phyloP scores from a whole-genome alignment of 208 protist species.

The Leptomonas seymouri region DNA sequence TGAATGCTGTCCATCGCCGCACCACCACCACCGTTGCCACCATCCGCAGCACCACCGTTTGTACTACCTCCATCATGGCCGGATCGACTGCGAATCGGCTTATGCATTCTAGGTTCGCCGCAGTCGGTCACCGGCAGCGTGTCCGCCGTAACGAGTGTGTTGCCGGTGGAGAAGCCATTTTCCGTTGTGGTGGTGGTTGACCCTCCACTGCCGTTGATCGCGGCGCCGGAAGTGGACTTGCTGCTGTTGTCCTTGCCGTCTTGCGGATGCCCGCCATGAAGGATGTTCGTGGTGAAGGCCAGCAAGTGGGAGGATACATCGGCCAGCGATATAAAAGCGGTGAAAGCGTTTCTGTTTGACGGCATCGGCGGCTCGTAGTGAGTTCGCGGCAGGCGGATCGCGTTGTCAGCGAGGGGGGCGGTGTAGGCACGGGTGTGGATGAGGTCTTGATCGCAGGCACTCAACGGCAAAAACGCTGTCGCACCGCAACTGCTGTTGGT shows the following conservation, averaged over 20 bases:
- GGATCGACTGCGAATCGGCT: too few relatives aligned
- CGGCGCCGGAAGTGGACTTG: background rate
- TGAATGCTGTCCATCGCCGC: background rate
- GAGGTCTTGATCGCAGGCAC: background rate
- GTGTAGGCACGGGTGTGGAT: background rate
- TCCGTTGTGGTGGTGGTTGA: background rate
- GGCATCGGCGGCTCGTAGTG: slow-evolving; percentile 33
- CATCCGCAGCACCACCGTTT: background rate
- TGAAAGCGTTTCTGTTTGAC: slow-evolving; percentile 31
- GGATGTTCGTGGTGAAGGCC: background rate
- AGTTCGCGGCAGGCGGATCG: background rate
- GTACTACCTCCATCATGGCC: too few relatives aligned
- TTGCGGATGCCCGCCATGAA: background rate
- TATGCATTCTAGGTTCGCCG: background rate
- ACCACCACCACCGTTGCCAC: background rate
- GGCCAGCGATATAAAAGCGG: slow-evolving; percentile 20
- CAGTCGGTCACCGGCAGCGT: slow-evolving; percentile 6
- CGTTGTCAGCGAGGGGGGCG: background rate
- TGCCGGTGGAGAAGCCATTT: background rate
- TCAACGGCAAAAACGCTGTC: background rate
- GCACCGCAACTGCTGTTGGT: background rate
- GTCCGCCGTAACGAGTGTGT: slow-evolving; percentile 15
- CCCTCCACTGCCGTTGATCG: slow-evolving; percentile 7
- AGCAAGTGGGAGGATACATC: slow-evolving; percentile 30
- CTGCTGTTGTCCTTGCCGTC: background rate